Conservation (phyloP, 805 yeast genomes). For the Suhomyces tanzawaensis region DNA sequence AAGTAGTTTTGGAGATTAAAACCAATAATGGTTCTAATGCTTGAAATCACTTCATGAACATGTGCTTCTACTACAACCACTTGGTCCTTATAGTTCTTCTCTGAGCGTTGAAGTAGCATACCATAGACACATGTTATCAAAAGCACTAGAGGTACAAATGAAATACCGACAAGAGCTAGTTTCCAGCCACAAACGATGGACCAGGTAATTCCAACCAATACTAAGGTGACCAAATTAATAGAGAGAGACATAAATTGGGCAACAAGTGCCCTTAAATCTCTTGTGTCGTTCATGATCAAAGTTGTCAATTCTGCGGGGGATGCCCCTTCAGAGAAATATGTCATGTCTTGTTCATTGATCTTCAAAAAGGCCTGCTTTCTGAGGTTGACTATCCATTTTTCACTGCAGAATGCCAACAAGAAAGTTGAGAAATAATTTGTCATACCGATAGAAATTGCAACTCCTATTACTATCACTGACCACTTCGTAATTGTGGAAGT, state of each 20-base stretch:
- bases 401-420: slow-evolving; percentile 58
- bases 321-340: slow-evolving; percentile 47
- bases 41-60: slow-evolving; percentile 51
- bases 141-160: slow-evolving; percentile 63
- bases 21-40: slow-evolving; percentile 62
- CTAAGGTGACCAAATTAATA: slow-evolving; percentile 51
- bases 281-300: slow-evolving; percentile 72
- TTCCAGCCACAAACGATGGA: slow-evolving; percentile 82
- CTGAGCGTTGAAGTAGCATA: slow-evolving; percentile 48
- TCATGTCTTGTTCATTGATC: slow-evolving; percentile 50
- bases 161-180: slow-evolving; percentile 74
- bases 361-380: slow-evolving; percentile 49
- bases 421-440: slow-evolving; percentile 50
- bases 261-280: slow-evolving; percentile 69
- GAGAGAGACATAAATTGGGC: slow-evolving; percentile 59
- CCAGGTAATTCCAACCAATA: slow-evolving; percentile 70
- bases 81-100: slow-evolving; percentile 55
- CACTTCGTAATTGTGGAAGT: slow-evolving; percentile 48
- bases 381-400: slow-evolving; percentile 58
- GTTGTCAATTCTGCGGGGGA: slow-evolving; percentile 58
- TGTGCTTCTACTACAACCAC: slow-evolving; percentile 55
- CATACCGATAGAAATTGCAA: slow-evolving; percentile 64
- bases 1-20: slow-evolving; percentile 55
- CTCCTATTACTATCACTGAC: slow-evolving; percentile 62
- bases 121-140: slow-evolving; percentile 54